Base-by-base conservation (phyloP, 1,284 basidiomycete genomes). In the Ceratobasidium sp. region DNA sequence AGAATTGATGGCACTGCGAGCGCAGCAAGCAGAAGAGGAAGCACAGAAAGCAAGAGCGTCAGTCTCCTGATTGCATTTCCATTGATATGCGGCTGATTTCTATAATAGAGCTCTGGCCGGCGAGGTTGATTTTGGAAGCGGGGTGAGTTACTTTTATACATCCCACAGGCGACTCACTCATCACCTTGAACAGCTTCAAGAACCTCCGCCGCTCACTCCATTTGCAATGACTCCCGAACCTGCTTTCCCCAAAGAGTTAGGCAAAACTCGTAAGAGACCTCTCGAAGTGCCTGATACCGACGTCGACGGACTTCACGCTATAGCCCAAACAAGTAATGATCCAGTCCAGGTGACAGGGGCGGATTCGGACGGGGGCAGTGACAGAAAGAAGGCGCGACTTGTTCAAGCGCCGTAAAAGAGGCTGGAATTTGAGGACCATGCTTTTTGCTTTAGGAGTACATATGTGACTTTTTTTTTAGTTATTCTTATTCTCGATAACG, bases 211-310 rank as follows among this genome's bases (percentile, higher is more conserved):
- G 21, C 41, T 69, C 23, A 43, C 66, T 38, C 50, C 50, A 44
- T 38, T 30, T 30, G 41, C 41, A 9, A 46, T 26, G 28, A n/a
- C 41, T 18, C 26, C 43, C 43, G 54, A 11, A 8, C 50, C 35
- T 55, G n/a, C 23, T 18, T 16, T 30, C 8, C 49, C 21, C 18
- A 14, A 38, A 52, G 47, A 57, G 43, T 43, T 41, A 14, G 66
- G 41, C 41, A 54, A 69, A 16, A 47, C 66, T 58, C 66, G 66
- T 69, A 69, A 69, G 66, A 54, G 66, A 52, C 66, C 66, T 41
- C 54, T 57, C 41, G 66, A 69, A 38, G 57, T 69, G 52, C 66
- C 66, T 49, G 66, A 69, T 58, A 69, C 66, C 66, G 54, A 69
- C 26, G 66, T 69, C 52, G 66, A 69, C 54, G 54, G 52, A 57